Conservation (phyloP, 768 basidiomycete genomes). For the Hemileccinum rubropunctum region DNA sequence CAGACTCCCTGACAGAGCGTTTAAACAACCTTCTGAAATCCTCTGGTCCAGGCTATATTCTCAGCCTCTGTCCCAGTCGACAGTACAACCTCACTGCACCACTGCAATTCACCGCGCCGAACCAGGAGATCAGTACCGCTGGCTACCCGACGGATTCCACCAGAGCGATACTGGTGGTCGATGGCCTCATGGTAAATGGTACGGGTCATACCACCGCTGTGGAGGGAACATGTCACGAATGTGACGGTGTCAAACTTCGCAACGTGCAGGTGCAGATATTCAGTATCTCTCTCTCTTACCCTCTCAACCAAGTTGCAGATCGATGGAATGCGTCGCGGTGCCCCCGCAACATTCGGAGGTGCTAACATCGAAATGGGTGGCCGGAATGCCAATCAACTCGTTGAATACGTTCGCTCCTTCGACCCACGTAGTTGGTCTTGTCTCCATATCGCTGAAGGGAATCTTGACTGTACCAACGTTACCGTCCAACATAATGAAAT, state of each 20-base stretch:
- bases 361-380: constrained; percentile 89
- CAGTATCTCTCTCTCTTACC: neutral
- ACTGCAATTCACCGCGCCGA: constrained; percentile 58
- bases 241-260: constrained; percentile 58
- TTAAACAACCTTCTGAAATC: constrained; percentile 63
- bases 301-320: constrained; percentile 45
- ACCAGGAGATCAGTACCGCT: constrained; percentile 80
- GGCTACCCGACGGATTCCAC: constrained; percentile 69
- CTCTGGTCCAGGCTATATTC: constrained; percentile 62
- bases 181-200: constrained; percentile 59
- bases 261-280: constrained; percentile 59
- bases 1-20: constrained; percentile 60
- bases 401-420: constrained; percentile 74
- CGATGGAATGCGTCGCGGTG: constrained; percentile 64
- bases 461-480: constrained; percentile 57
- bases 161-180: constrained; percentile 68
- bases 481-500: constrained; percentile 81
- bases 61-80: constrained; percentile 62
- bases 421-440: constrained; percentile 84
- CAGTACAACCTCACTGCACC: constrained; percentile 66
- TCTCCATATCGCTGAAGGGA: constrained; percentile 72
- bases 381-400: constrained; percentile 61
- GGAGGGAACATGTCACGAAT: constrained; percentile 59
- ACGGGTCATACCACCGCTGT: constrained; percentile 72
- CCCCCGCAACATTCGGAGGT: constrained; percentile 53